phyloP scores from a whole-genome alignment of 2,329 filamentous ascomycete species.

The Calonectria hawksworthii region DNA sequence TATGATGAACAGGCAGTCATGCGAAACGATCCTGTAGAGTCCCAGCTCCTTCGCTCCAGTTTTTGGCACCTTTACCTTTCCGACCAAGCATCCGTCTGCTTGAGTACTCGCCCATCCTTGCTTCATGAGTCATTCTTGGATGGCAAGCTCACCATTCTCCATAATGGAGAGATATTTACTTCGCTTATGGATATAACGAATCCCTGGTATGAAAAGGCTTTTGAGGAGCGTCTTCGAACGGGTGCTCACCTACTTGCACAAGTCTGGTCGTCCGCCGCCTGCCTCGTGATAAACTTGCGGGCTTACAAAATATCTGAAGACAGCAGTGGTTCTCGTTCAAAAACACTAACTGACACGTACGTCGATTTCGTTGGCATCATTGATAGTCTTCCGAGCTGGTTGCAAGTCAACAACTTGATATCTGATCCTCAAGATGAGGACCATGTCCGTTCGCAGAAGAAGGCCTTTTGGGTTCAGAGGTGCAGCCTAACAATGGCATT shows the following conservation, averaged over 20 bases:
- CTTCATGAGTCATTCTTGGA: neutral
- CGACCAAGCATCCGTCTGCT: neutral
- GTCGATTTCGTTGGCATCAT: neutral
- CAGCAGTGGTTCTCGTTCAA: neutral
- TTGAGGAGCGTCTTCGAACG: neutral
- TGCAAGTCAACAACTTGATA: neutral
- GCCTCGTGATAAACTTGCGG: neutral
- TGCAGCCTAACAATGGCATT: neutral
- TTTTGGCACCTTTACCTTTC: slow-evolving; percentile 17
- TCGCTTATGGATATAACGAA: neutral
- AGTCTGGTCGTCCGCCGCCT: neutral
- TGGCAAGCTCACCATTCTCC: neutral
- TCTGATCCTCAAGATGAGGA: neutral
- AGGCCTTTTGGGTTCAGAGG: neutral
- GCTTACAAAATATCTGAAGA: neutral
- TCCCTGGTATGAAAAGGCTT: neutral
- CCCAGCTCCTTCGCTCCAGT: neutral
- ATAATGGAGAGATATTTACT: neutral
- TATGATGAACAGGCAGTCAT: neutral
- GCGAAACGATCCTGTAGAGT: neutral
- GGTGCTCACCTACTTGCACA: neutral
- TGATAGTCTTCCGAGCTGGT: neutral
- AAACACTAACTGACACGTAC: neutral
- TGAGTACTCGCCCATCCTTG: neutral
- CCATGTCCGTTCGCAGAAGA: neutral